Evolutionary conservation across 140 eudicot species (phyloP).

Genomic region (Flaveria floridana): DNA sequence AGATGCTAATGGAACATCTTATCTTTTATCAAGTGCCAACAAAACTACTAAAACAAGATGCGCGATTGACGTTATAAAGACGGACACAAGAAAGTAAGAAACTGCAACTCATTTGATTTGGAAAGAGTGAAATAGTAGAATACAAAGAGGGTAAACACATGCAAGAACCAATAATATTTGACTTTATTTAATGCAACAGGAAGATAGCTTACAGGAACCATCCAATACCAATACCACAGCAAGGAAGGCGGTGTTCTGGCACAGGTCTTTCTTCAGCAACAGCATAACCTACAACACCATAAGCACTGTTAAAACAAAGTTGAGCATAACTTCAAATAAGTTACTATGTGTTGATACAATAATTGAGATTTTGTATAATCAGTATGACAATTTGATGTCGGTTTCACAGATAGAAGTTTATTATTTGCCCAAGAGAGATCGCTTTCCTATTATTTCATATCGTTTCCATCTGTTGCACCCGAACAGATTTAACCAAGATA

Average conservation of each 20-base stretch:
- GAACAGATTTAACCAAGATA: slow-evolving; percentile 5
- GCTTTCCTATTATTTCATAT: too few relatives aligned
- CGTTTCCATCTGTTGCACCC: too few relatives aligned
- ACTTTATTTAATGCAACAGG: slow-evolving; percentile 7
- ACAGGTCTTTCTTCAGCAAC: slow-evolving; percentile 82
- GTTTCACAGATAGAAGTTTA: too few relatives aligned
- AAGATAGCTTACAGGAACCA: slow-evolving; percentile 74
- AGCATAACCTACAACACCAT: slow-evolving; percentile 59
- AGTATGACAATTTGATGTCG: not conserved
- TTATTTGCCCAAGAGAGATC: too few relatives aligned
- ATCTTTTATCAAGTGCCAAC: too few relatives aligned
- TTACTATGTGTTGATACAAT: not conserved
- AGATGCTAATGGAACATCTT: too few relatives aligned
- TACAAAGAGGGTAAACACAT: slow-evolving; percentile 3
- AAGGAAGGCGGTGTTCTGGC: slow-evolving; percentile 78
- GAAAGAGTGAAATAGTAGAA: not conserved
- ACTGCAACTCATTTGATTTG: too few relatives aligned
- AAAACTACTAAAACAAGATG: too few relatives aligned
- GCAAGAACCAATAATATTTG: slow-evolving; percentile 8
- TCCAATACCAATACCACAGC: slow-evolving; percentile 80
- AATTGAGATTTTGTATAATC: not conserved
- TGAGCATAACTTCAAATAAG: slow-evolving; percentile 3
- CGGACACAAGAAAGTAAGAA: too few relatives aligned
- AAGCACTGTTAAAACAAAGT: slow-evolving; percentile 11
- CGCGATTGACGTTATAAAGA: too few relatives aligned